Conservation (phyloP, 106 monocot genomes). For the Cymbidium sinense region DNA sequence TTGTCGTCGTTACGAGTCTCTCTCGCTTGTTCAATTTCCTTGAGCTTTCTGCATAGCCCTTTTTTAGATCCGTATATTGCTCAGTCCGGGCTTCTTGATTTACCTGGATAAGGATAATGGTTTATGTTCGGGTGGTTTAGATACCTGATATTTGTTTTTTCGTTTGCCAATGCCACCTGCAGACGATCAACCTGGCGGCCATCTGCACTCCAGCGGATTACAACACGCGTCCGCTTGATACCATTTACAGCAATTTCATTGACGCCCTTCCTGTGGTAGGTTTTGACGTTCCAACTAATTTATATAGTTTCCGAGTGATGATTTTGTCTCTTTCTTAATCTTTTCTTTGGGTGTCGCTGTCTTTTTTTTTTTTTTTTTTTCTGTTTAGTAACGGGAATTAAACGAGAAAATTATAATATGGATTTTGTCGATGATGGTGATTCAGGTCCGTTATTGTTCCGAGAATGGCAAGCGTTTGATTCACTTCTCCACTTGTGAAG, state of each 20-base stretch:
- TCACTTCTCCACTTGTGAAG: slow-evolving; percentile 72
- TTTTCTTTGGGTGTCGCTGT: background rate
- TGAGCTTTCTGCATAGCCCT: background rate
- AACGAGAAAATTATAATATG: background rate
- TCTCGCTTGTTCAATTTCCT: background rate
- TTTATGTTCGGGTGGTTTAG: background rate
- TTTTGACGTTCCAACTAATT: background rate
- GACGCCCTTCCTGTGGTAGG: slow-evolving; percentile 71
- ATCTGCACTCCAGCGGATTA: slow-evolving; percentile 79
- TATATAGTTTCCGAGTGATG: background rate
- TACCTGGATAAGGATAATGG: background rate
- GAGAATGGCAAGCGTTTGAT: slow-evolving; percentile 60
- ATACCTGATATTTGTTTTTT: background rate
- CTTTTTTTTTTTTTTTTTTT: no score
- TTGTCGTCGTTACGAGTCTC: background rate
- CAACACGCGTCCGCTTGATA: slow-evolving; percentile 70
- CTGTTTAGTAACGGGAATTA: background rate
- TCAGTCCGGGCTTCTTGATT: background rate
- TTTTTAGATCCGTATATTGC: slow-evolving; percentile 8
- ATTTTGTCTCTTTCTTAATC: background rate
- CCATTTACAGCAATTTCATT: slow-evolving; percentile 77
- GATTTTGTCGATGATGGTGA: background rate
- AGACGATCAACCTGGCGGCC: slow-evolving; percentile 69
- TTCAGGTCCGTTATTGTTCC: slow-evolving; percentile 66
- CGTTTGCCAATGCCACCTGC: background rate